Percentiles rank a stretch among this genome's conserved stretches.
Conservation (phyloP, 768 basidiomycete genomes). For the Trametes punicea region DNA sequence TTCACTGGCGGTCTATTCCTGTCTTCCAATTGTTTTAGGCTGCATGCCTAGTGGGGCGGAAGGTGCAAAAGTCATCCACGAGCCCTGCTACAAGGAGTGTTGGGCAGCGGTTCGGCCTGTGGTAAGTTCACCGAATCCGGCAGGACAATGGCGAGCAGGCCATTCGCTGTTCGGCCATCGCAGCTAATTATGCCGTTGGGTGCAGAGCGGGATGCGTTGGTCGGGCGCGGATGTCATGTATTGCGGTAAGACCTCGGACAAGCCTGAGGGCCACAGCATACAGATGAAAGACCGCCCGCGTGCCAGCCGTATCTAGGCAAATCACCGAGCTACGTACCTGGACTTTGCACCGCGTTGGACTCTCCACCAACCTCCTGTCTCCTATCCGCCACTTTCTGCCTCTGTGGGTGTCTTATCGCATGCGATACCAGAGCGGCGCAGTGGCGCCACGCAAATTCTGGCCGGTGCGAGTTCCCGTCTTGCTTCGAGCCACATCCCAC, state of each 20-base stretch:
- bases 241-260: conserved; percentile 3
- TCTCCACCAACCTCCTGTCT: background rate
- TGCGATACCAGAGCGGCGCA: background rate
- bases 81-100: background rate
- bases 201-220: no score
- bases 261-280: background rate
- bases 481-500: background rate
- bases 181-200: no score
- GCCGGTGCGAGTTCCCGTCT: conserved; percentile 5
- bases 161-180: background rate
- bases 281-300: background rate
- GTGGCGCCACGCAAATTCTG: background rate
- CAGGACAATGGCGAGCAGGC: background rate
- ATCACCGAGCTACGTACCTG: background rate
- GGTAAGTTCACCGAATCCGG: background rate
- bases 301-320: background rate
- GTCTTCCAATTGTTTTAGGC: background rate
- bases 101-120: background rate
- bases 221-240: no score
- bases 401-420: background rate
- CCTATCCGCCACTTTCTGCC: background rate
- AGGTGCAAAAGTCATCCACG: background rate
- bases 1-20: background rate
- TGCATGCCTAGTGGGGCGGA: conserved; percentile 3
- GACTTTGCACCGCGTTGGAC: background rate